Percentiles rank a stretch among this genome's conserved stretches.
Evolutionary conservation across 805 yeast species (phyloP).

Genomic region (Ogataea angusta): DNA sequence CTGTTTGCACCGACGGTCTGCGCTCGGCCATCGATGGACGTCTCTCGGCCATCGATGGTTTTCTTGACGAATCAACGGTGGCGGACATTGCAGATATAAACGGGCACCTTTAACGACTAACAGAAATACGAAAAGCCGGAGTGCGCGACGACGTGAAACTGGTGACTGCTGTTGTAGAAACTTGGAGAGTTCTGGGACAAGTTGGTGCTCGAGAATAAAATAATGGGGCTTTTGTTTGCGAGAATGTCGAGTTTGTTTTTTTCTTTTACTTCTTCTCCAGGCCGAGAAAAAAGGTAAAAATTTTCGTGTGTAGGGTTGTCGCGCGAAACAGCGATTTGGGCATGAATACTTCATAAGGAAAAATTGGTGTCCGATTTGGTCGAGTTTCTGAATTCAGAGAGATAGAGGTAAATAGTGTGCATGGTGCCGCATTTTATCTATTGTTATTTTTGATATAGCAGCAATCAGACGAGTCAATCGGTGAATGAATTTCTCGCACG

Average conservation of each 20-base stretch:
- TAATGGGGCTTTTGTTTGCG: constrained; percentile 7
- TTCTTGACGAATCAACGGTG: constrained; percentile 34
- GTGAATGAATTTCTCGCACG: neutral
- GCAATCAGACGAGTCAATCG: neutral
- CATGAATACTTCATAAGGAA: neutral
- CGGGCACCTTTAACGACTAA: constrained; percentile 4
- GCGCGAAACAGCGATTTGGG: neutral
- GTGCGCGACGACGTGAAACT: neutral
- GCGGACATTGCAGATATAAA: constrained; percentile 15
- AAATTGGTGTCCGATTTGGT: constrained; percentile 4
- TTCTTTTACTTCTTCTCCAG: constrained; percentile 10
- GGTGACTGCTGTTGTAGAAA: neutral
- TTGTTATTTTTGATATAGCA: neutral
- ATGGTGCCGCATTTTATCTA: neutral
- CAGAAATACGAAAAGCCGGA: neutral
- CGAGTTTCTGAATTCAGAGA: constrained; percentile 2
- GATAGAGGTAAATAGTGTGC: neutral
- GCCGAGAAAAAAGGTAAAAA: constrained; percentile 3
- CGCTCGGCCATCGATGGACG: constrained; percentile 50
- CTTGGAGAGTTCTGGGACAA: neutral
- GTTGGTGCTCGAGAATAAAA: neutral
- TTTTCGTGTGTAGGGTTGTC: constrained; percentile 12
- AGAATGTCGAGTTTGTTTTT: constrained; percentile 7
- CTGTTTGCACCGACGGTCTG: constrained; percentile 29
- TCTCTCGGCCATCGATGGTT: constrained; percentile 67